Conservation (phyloP, 140 eudicot genomes). For the Oenanthe javanica region DNA sequence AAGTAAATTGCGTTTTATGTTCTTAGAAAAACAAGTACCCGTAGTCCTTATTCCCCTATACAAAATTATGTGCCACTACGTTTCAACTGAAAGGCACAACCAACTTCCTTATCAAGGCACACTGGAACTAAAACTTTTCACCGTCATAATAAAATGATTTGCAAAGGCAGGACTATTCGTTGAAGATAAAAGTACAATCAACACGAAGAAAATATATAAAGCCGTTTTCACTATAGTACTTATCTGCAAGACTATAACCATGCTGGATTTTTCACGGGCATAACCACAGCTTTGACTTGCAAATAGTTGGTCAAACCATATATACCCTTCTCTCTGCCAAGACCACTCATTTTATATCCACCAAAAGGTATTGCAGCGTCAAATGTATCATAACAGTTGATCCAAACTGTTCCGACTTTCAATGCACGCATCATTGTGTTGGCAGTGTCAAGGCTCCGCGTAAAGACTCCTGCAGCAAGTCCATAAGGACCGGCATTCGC, state of each 20-base stretch:
- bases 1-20: no score
- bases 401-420: slow-evolving; percentile 16
- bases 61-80: no score
- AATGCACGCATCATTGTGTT: slow-evolving; percentile 17
- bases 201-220: neutral
- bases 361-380: slow-evolving; percentile 17
- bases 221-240: neutral
- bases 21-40: no score
- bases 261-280: slow-evolving; percentile 14
- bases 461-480: slow-evolving; percentile 15
- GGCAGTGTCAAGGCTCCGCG: slow-evolving; percentile 13
- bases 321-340: slow-evolving; percentile 14
- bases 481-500: slow-evolving; percentile 15
- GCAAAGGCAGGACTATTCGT: no score
- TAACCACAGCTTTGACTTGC: slow-evolving; percentile 18
- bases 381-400: slow-evolving; percentile 11
- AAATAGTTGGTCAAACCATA: slow-evolving; percentile 11
- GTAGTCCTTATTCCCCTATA: no score
- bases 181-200: neutral
- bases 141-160: no score
- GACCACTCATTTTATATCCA: slow-evolving; percentile 17
- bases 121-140: no score
- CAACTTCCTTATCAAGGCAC: no score
- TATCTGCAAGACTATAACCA: slow-evolving; percentile 8
- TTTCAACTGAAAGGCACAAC: no score